Conservation (phyloP, 169 alveolate genomes). For the Plasmodium sp. region DNA sequence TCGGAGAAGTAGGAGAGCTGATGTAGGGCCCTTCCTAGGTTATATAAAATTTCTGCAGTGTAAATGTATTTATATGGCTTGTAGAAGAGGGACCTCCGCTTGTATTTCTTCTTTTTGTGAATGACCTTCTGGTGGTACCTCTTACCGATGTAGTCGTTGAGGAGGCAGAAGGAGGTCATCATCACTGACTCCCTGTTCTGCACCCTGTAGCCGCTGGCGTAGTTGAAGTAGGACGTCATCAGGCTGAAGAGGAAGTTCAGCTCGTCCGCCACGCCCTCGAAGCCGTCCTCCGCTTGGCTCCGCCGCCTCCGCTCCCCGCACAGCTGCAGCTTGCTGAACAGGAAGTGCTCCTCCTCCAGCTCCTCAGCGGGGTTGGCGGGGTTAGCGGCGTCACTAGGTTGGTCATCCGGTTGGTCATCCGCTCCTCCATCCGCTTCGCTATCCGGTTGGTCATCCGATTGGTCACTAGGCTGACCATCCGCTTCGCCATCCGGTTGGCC, state of each 20-base stretch:
- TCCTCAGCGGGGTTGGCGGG: not conserved
- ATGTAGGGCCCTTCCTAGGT: conserved; percentile 58
- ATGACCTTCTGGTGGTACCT: conserved; percentile 67
- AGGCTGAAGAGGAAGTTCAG: conserved; percentile 62
- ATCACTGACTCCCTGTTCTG: conserved; percentile 45
- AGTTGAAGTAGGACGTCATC: conserved; percentile 48
- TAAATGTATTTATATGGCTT: conserved; percentile 58
- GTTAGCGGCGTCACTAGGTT: no score
- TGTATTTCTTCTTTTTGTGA: conserved; percentile 48
- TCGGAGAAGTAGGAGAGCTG: conserved; percentile 53
- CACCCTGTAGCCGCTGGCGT: conserved; percentile 34
- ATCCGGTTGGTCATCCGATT: not conserved
- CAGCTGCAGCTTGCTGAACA: conserved; percentile 14
- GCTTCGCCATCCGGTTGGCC: no score
- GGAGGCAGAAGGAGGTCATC: conserved; percentile 72
- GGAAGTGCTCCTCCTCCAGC: conserved; percentile 9
- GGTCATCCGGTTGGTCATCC: not conserved
- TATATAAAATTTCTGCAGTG: conserved; percentile 62
- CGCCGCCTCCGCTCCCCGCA: not conserved
- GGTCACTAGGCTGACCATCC: no score
- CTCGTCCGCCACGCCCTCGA: conserved; percentile 30
- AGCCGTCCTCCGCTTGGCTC: not conserved
- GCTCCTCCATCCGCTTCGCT: not conserved
- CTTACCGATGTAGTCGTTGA: conserved; percentile 58
- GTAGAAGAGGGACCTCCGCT: conserved; percentile 28